phyloP scores from a whole-genome alignment of 2,329 filamentous ascomycete species.

The Sporothrix luriei region DNA sequence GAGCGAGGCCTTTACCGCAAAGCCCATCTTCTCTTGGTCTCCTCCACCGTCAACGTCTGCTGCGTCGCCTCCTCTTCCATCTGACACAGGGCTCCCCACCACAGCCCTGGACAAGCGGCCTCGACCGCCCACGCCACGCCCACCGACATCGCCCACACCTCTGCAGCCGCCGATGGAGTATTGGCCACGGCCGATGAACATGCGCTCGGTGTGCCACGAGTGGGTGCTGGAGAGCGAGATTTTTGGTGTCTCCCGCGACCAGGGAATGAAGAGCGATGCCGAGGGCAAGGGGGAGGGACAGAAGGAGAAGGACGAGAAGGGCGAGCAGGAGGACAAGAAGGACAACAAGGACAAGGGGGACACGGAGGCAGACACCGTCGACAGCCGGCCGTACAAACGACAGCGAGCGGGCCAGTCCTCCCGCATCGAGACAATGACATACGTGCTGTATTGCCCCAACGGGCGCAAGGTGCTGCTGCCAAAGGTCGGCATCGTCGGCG shows the following conservation, averaged over 20 bases:
- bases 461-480: not conserved
- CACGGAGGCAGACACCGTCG: too few relatives aligned
- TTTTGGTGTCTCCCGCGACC: not conserved
- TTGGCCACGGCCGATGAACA: too few relatives aligned
- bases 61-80: not conserved
- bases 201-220: not conserved
- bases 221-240: slow-evolving; percentile 13
- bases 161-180: too few relatives aligned
- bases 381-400: not conserved
- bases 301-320: not conserved
- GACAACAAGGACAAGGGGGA: not conserved
- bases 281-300: not conserved
- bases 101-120: not conserved
- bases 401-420: not conserved
- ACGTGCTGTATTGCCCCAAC: not conserved
- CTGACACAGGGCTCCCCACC: not conserved
- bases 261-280: not conserved
- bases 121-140: not conserved
- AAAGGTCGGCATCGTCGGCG: not conserved
- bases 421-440: not conserved
- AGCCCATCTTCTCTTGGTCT: not conserved
- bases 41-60: not conserved
- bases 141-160: too few relatives aligned
- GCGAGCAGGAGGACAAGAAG: too few relatives aligned
- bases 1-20: slow-evolving; percentile 1